Evolutionary conservation across 2,329 filamentous ascomycete genomes (phyloP).

Genomic region (Pseudocercospora eumusae): DNA sequence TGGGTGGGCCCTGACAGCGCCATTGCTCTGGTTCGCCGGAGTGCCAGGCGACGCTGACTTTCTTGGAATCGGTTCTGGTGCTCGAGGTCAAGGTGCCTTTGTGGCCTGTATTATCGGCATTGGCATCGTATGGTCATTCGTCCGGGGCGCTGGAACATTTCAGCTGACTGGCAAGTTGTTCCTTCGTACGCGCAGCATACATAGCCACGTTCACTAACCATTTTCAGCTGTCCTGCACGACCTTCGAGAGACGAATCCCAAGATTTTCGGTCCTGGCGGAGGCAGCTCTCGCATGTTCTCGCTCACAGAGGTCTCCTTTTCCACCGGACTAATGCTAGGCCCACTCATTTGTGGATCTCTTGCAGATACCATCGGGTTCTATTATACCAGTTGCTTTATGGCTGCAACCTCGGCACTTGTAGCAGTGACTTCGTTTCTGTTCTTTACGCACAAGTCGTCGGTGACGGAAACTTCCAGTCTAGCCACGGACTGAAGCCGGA

Average conservation of each 20-base stretch:
- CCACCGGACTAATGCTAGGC: constrained; percentile 23
- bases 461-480: constrained; percentile 4
- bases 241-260: constrained; percentile 18
- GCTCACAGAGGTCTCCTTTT: constrained; percentile 26
- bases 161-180: constrained; percentile 25
- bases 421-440: constrained; percentile 20
- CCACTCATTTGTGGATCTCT: constrained; percentile 24
- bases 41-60: constrained; percentile 23
- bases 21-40: constrained; percentile 26
- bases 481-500: not conserved
- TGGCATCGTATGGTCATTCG: constrained; percentile 18
- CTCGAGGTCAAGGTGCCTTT: constrained; percentile 21
- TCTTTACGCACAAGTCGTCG: constrained; percentile 24
- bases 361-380: constrained; percentile 23
- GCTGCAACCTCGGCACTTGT: constrained; percentile 15
- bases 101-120: constrained; percentile 23
- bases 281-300: constrained; percentile 24
- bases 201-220: not conserved
- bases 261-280: constrained; percentile 25
- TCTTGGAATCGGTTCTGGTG: constrained; percentile 17
- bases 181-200: not conserved
- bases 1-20: constrained; percentile 23
- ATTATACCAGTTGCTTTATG: constrained; percentile 21
- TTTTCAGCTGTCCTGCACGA: constrained; percentile 18
- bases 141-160: constrained; percentile 26